Evolutionary conservation across 306 rosid genomes (phyloP).

Genomic region (Sesbania bispinosa): DNA sequence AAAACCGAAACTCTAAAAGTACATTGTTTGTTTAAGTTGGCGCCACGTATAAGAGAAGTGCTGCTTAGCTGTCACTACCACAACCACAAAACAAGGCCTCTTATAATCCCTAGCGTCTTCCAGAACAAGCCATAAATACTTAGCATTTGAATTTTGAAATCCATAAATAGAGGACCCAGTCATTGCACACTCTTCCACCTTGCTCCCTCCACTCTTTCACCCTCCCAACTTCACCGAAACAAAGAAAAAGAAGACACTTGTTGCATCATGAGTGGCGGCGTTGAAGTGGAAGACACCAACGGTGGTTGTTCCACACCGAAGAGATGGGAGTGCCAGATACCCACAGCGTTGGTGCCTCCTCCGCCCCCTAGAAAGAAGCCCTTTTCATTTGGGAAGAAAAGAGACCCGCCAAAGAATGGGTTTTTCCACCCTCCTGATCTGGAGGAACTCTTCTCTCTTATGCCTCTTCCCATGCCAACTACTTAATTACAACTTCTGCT

Average conservation of each 20-base stretch:
- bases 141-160: not conserved
- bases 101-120: conserved; percentile 10
- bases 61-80: not conserved
- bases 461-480: not conserved
- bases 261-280: not conserved
- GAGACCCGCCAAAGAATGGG: conserved; percentile 40
- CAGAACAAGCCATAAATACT: conserved; percentile 1
- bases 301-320: conserved; percentile 56
- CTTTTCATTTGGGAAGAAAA: conserved; percentile 18
- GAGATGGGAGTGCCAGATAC: conserved; percentile 50
- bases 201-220: too few species aligned
- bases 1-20: not conserved
- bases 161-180: too few species aligned
- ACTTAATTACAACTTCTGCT: not conserved
- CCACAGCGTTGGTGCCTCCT: conserved; percentile 40
- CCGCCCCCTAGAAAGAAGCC: conserved; percentile 71
- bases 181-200: too few species aligned
- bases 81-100: not conserved
- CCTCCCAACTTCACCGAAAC: too few species aligned
- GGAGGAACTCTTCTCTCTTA: conserved; percentile 35
- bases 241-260: too few species aligned
- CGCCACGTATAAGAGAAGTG: not conserved
- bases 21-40: not conserved
- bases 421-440: conserved; percentile 60
- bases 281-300: not conserved